Base-by-base conservation (phyloP, 176 grass and related monocot genomes). In the Carex littledalei region DNA sequence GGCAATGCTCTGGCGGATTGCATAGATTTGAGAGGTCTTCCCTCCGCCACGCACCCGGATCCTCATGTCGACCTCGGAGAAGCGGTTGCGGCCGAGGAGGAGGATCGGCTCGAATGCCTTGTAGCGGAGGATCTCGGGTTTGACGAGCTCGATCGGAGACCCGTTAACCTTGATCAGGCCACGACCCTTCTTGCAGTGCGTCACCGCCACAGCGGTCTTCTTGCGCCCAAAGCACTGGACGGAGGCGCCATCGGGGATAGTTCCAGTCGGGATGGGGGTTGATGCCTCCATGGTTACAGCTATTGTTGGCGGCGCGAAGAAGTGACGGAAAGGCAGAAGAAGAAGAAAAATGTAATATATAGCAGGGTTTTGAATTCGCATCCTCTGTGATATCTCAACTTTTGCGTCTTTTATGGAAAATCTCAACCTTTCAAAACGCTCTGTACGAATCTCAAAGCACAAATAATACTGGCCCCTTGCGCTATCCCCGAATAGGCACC, bases 141-240 rank as follows among this genome's bases (percentile, higher is more conserved):
- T 59, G 70, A 95, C 88, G 2, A 95, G 91, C 93, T 95, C 93
- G 73, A 95, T 95, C 1, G 93, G 93, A 22, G 32, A 84, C 41
- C 93, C 93, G 85, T 95, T 91, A 49, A 95, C 93, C 91, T 95
- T 95, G 85, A 95, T 92, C 22, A 95, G 83, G 15, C 93, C 93
- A 34, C 93, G 93, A 4, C 93, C 93, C 0, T 87, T 89, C 85
- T 95, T 95, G 80, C 89, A 91, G 87, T 92, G 90, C 8, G 93
- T 89, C 5, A 95, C 93, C 17, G 93, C 93, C 0, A 95, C 93
- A 20, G 93, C 93, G 4, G 91, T 95, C 85, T 95, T 95, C 90
- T 95, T 95, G n/a, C 93, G 87, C 0, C 93, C 93, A 55, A 95
- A 95, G 73, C 93, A 95, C 85, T 95, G 93, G 0, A 95, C 93